Base-by-base conservation (phyloP, 2,329 filamentous ascomycete genomes). In the Epichloe elymi region DNA sequence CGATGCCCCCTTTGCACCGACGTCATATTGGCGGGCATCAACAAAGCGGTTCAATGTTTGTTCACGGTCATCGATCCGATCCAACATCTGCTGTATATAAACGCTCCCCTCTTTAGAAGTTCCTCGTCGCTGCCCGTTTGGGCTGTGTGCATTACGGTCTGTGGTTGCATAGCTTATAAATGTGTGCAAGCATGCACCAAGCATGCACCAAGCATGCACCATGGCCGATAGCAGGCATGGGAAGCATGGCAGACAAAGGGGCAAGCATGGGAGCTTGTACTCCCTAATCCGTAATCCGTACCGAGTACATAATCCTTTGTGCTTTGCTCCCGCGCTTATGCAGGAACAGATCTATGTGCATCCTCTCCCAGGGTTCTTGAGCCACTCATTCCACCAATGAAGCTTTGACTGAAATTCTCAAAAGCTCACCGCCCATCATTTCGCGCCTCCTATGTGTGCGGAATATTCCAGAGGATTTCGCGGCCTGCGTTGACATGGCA, bases 341-440 rank as follows among this genome's bases (percentile, higher is more conserved):
- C 56, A 58, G 56, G 56, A 56, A 58, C 58, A 53, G 54, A 55
- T 55, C 43, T 46, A 50, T 52, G 41, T 49, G 47, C 44, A 20
- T 42, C 40, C 26, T 45, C 43, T 35, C 3, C 35, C 36, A 20
- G 5, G 20, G 19, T 40, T 17, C 23, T 5, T 26, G 14, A 35
- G 26, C 30, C 44, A 36, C 38, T 10, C 26, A 42, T 49, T 45
- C 6, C 11, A 45, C 26, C 42, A n/a, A 35, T 26, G 23, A 26
- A 26, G 23, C 23, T 26, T 26, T 26, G 23, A 8, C 7, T 7
- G 23, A 26, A 8, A 26, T 2, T 26, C 23, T 8, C 23, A 44
- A 17, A 30, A 12, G 15, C 36, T 41, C 23, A 15, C 42, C 39
- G 36, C 26, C 41, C 14, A 50, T 50, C 15, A 50, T 44, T 45